Conservation (phyloP, 2,329 filamentous ascomycete genomes). For the Fusarium aywerte region DNA sequence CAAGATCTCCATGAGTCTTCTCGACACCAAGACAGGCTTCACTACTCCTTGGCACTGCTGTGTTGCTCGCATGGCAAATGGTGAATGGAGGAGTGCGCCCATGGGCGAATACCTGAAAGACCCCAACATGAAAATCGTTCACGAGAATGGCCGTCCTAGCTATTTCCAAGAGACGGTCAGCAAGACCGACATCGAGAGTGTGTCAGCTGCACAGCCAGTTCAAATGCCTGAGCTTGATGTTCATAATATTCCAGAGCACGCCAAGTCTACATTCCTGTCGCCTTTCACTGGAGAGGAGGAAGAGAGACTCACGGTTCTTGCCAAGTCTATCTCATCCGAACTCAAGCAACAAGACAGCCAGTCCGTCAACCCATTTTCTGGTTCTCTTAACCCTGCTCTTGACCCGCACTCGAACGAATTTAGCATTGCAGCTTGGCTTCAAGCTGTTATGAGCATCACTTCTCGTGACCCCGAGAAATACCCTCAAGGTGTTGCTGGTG, state of each 20-base stretch:
- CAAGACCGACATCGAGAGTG: rapidly evolving
- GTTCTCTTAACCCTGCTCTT: too few relatives aligned
- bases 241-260: rapidly evolving
- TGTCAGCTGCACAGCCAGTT: rapidly evolving
- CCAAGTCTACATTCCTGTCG: background rate
- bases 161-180: background rate
- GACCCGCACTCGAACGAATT: background rate
- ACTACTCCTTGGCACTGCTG: constrained; percentile 50
- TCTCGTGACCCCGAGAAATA: background rate
- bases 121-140: background rate
- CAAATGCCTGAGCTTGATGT: rapidly evolving
- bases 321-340: background rate
- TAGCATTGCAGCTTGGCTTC: background rate
- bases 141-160: background rate
- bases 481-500: background rate
- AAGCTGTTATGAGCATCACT: background rate
- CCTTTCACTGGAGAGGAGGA: background rate
- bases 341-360: background rate
- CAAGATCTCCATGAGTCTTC: constrained; percentile 47
- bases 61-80: background rate
- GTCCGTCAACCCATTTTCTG: background rate
- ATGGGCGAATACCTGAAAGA: constrained; percentile 16
- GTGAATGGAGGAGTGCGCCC: constrained; percentile 11
- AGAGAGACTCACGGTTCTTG: background rate
- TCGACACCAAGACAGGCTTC: constrained; percentile 47